Base-by-base conservation (phyloP, 2,329 filamentous ascomycete genomes). In the Calonectria ilicicola region DNA sequence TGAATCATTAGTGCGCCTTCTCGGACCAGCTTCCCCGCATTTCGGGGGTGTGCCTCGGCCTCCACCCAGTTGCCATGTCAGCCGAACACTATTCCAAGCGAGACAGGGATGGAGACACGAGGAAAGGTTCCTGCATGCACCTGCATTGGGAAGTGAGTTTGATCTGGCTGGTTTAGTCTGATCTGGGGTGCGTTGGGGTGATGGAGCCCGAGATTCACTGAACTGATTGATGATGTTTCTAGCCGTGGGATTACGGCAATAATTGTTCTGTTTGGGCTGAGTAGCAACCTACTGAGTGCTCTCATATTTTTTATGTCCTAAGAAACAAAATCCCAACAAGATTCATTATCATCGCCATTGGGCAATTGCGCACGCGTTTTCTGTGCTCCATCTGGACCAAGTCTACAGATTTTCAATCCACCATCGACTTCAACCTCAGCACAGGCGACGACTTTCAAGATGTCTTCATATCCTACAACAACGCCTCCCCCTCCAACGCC, bases 401-500 rank as follows among this genome's bases (percentile, higher is more conserved):
- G n/a, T 17, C 5, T 38, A 5, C 27, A 5, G 9, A 56, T 7
- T 6, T 15, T 35, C 5, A 23, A 19, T 26, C 27, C n/a, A 40
- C 38, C 35, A 23, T 17, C 17, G 26, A 29, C 47, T 21, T 21
- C 10, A n/a, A 56, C 3, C 9, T 5, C 15, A n/a, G 12, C 40
- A 17, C 17, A n/a, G 15, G 2, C n/a, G 14, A 38, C 27, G 5
- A 17, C 23, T 40, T 15, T 26, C 5, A 72, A 47, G 19, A 74
- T 74, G 72, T 4, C 69, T 29, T 44, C 63, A 29, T 70, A 65
- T 49, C 70, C 66, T 8, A 74, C 72, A 23, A 56, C 65, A 27
- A 74, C 72, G 14, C 70, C 70, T 14, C 72, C 72, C 23, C 72
- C 72, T 3, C 67, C 67, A 44, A 74, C 72, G 10, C 72, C 72